These are phyloP conservation scores for Vigna angularis DNA, from an alignment of 306 rosid species.

Conservation along the genomic window DNA sequence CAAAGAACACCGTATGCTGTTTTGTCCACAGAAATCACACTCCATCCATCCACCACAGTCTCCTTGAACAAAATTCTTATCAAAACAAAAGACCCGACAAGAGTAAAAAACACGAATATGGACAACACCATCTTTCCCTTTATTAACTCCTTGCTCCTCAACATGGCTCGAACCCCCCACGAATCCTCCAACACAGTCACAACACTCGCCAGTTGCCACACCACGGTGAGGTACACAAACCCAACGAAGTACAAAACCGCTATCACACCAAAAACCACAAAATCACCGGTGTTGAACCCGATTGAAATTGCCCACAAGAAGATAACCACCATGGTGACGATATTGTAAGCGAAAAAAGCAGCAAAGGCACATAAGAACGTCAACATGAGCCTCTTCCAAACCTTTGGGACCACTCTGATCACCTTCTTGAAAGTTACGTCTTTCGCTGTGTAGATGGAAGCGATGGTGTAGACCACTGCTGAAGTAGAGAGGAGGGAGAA, in stretches of 20 bases:
- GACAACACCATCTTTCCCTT: constrained; percentile 66
- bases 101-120: constrained; percentile 3
- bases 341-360: constrained; percentile 46
- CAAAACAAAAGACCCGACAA: not conserved
- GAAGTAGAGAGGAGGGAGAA: constrained; percentile 68
- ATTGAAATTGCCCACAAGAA: not conserved
- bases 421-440: constrained; percentile 55
- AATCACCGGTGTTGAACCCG: not conserved
- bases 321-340: not conserved
- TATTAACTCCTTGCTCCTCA: constrained; percentile 58
- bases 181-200: constrained; percentile 72
- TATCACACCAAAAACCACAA: not conserved
- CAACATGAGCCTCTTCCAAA: constrained; percentile 69
- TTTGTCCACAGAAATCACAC: constrained; percentile 30
- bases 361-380: constrained; percentile 57
- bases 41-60: constrained; percentile 53
- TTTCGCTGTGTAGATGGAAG: constrained; percentile 52
- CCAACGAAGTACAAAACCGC: constrained; percentile 47
- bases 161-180: constrained; percentile 64
- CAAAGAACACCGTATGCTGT: constrained; percentile 49
- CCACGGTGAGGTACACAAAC: constrained; percentile 53
- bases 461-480: constrained; percentile 69
- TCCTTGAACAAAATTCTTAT: constrained; percentile 42
- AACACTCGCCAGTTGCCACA: constrained; percentile 77
- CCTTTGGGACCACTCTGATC: constrained; percentile 63